Evolutionary conservation across 176 grass and related monocot species (phyloP).

Genomic region (Lolium perenne): DNA sequence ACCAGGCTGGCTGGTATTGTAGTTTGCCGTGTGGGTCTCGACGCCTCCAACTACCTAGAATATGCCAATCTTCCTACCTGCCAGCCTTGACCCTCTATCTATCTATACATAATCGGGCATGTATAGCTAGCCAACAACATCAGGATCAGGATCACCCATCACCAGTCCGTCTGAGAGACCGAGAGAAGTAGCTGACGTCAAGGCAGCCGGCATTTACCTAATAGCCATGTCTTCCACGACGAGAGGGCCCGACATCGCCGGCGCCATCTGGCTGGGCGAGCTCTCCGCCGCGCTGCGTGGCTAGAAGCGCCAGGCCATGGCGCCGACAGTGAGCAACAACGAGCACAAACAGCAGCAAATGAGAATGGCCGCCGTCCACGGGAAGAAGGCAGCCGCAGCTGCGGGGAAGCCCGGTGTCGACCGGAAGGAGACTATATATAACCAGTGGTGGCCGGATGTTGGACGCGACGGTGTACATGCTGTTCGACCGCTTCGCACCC

Average conservation of each 20-base stretch:
- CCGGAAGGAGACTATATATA: neutral
- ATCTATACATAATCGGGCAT: neutral
- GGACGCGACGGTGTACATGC: constrained; percentile 60
- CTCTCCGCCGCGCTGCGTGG: constrained; percentile 41
- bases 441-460: constrained; percentile 43
- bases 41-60: neutral
- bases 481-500: constrained; percentile 67
- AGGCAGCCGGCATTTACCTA: neutral
- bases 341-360: neutral
- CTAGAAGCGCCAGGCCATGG: neutral
- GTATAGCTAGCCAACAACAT: neutral
- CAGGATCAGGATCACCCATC: too few relatives aligned
- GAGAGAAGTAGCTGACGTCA: neutral
- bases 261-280: constrained; percentile 32
- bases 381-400: neutral
- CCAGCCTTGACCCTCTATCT: too few relatives aligned
- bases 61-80: too few relatives aligned
- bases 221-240: constrained; percentile 32
- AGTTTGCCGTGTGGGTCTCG: neutral
- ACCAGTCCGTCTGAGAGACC: neutral
- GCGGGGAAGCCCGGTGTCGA: neutral
- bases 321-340: neutral
- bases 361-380: neutral
- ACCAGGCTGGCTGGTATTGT: neutral
- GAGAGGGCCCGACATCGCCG: neutral